phyloP scores from a whole-genome alignment of 129 eudicot genomes.

The Deinandra increscens region DNA sequence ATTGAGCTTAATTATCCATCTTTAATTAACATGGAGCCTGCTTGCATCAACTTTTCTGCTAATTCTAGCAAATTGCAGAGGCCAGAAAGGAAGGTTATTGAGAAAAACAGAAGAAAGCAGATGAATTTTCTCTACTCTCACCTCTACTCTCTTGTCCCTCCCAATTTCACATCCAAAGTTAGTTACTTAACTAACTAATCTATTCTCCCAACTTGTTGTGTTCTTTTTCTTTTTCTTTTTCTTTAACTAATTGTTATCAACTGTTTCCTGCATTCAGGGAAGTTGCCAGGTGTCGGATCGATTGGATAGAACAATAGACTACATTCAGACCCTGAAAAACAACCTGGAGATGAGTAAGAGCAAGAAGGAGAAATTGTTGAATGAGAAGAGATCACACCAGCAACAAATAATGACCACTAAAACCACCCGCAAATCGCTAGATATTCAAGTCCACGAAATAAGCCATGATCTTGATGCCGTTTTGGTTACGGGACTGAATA shows the following conservation, averaged over 20 bases:
- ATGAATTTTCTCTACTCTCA: slow-evolving; percentile 5
- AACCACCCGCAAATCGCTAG: not conserved
- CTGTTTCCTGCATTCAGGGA: slow-evolving; percentile 31
- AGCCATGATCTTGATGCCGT: slow-evolving; percentile 45
- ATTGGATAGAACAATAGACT: slow-evolving; percentile 57
- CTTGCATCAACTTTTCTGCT: not conserved
- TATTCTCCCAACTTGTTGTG: too few relatives aligned
- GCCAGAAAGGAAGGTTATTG: slow-evolving; percentile 3
- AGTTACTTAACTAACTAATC: too few relatives aligned
- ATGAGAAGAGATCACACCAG: slow-evolving; percentile 26
- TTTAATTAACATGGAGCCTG: not conserved
- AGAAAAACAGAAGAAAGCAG: slow-evolving; percentile 11
- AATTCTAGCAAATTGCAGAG: not conserved
- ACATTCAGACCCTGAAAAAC: slow-evolving; percentile 47
- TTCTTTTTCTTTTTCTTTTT: too few relatives aligned
- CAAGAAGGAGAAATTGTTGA: slow-evolving; percentile 40
- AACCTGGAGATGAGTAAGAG: slow-evolving; percentile 41
- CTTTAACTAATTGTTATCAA: not conserved
- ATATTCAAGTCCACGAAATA: slow-evolving; percentile 43
- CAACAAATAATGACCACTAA: not conserved
- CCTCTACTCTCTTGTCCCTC: slow-evolving; percentile 4
- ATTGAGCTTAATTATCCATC: not conserved
- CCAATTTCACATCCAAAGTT: not conserved
- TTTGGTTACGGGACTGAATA: slow-evolving; percentile 37
- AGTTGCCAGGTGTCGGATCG: slow-evolving; percentile 45